Evolutionary conservation across 805 yeast genomes (phyloP), one percentile per base, ranked within the genome.

Genomic region (Metschnikowia hibisci): DNA sequence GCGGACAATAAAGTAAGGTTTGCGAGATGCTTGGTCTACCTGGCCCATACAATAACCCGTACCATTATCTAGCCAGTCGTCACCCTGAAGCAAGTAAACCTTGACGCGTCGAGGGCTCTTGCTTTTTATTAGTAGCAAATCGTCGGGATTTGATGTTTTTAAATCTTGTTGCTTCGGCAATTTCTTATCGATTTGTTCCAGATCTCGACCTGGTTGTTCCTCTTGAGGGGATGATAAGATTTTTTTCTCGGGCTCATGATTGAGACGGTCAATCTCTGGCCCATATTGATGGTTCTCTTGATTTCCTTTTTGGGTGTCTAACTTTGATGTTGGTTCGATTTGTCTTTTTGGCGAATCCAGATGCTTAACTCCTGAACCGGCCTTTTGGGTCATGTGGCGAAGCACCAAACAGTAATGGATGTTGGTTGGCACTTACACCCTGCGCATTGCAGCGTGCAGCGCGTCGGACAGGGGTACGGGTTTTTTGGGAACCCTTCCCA

Each of bases 41-140:
- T 81, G 82, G 6, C 97, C 97, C 39, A 77, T 74, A 56, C 96
- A 88, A 58, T 78, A 84, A 0, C 99, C 98, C 0, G 97, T 89
- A 14, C 97, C 98, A 37, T 84, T 78, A 58, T 91, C 98, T 31
- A 80, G 70, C 99, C 99, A 91, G 53, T 79, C 83, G 38, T 84
- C 90, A 23, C 85, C 84, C 31, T 80, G 81, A 26, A 93, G 69
- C 12, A 86, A 73, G 58, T 91, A 93, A n/a, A 93, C 91, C 58
- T 90, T 91, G 39, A 91, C 99, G 50, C 97, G 70, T 57, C 89
- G 78, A 10, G 89, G 86, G 3, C 60, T 55, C 23, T 43, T 43
- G 51, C 53, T 47, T 26, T 51, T 34, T 25, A 51, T 40, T 12
- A 29, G 33, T 28, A 27, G 40, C 7, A 32, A 33, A 6, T 29